These are phyloP conservation scores for Pharnaceum exiguum DNA, from an alignment of 148 eudicot genomes.

Conservation along the genomic window DNA sequence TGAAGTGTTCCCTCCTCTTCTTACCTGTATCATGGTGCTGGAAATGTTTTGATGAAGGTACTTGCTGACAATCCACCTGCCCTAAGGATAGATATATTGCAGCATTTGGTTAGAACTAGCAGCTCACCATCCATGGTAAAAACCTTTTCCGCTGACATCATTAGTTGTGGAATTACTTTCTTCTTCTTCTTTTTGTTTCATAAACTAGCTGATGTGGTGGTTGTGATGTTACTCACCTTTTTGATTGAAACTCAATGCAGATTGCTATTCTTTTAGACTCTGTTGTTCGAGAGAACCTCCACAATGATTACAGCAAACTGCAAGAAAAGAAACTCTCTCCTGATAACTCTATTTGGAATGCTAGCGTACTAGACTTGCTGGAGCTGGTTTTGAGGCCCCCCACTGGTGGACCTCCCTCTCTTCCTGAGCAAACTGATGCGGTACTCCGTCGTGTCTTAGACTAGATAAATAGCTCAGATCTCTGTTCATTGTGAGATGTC, in stretches of 20 bases:
- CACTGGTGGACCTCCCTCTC: constrained; percentile 81
- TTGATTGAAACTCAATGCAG: constrained; percentile 32
- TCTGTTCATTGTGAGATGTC: background rate
- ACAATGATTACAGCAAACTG: constrained; percentile 32
- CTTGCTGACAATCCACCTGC: constrained; percentile 81
- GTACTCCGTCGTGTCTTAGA: constrained; percentile 26
- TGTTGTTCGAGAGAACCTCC: constrained; percentile 68
- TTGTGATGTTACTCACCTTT: background rate
- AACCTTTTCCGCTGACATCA: constrained; percentile 11
- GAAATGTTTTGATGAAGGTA: constrained; percentile 42
- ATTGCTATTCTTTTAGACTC: constrained; percentile 71
- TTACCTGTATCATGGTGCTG: background rate
- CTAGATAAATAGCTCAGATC: background rate
- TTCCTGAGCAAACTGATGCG: constrained; percentile 82
- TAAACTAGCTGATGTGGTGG: background rate
- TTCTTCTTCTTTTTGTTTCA: no score
- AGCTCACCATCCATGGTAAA: constrained; percentile 89
- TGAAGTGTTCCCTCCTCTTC: background rate
- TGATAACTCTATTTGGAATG: constrained; percentile 46
- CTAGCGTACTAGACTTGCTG: constrained; percentile 61
- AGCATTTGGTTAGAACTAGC: constrained; percentile 50
- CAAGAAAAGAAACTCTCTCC: constrained; percentile 22
- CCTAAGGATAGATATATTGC: constrained; percentile 58
- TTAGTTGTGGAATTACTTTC: background rate
- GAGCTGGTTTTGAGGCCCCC: constrained; percentile 72